Conservation (phyloP, 2,329 filamentous ascomycete genomes). For the Hypoxylon sp. region DNA sequence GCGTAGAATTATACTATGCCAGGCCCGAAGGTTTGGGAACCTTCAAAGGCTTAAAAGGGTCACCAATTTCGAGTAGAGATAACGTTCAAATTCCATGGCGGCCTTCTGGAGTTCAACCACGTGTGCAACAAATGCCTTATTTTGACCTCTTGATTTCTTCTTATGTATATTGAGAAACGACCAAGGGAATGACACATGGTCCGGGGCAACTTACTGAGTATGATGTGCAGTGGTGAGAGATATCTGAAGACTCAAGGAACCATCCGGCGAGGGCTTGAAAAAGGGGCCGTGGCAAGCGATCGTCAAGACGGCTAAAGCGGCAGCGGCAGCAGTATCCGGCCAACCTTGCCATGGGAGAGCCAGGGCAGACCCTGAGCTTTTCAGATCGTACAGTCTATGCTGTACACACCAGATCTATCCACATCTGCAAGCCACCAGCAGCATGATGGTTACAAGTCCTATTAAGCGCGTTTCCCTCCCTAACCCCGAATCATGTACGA, state of each 20-base stretch:
- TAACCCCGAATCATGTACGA: neutral
- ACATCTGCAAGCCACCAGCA: no score
- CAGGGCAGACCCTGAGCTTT: neutral
- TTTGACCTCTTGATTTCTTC: neutral
- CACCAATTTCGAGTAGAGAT: neutral
- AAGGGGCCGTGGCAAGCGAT: neutral
- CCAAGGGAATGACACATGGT: neutral
- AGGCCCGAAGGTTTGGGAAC: neutral
- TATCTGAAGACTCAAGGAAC: neutral
- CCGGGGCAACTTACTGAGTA: neutral
- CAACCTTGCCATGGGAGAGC: neutral
- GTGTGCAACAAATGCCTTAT: neutral
- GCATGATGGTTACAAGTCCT: no score
- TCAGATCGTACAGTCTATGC: neutral
- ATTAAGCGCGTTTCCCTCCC: no score
- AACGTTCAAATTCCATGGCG: neutral
- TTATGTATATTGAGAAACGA: neutral
- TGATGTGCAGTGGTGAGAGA: neutral
- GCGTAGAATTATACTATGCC: conserved; percentile 5
- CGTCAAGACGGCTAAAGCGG: neutral
- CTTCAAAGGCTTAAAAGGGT: neutral
- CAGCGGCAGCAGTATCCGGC: neutral
- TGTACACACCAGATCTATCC: neutral
- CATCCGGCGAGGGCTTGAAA: neutral
- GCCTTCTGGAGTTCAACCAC: neutral